Conservation (phyloP, 2,329 filamentous ascomycete genomes). For the Trematosphaeria pertusa region DNA sequence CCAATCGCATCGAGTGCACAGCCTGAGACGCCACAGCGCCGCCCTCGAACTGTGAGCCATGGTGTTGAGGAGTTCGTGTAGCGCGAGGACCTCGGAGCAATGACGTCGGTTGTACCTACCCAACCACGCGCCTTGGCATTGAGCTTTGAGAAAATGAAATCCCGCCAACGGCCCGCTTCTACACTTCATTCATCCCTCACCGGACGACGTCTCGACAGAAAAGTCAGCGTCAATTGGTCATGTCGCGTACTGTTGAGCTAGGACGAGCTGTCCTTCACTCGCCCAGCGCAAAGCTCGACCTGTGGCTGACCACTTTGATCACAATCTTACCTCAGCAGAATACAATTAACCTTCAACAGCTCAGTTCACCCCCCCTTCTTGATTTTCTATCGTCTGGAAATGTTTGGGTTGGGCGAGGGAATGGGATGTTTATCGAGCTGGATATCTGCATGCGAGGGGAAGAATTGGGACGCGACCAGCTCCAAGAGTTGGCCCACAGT, state of each 20-base stretch:
- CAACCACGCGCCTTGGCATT: slow-evolving; percentile 28
- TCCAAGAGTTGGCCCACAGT: slow-evolving; percentile 27
- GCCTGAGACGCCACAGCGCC: slow-evolving; percentile 25
- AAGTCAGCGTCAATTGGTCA: too few species aligned
- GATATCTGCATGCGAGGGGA: slow-evolving; percentile 32
- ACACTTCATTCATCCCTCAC: slow-evolving; percentile 6
- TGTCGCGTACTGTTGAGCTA: slow-evolving; percentile 39
- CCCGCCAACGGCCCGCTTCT: not conserved
- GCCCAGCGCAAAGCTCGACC: slow-evolving; percentile 32
- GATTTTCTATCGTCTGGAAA: slow-evolving; percentile 29
- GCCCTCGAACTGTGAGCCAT: slow-evolving; percentile 32
- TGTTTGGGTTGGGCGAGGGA: slow-evolving; percentile 43
- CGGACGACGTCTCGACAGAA: not conserved
- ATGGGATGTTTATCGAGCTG: slow-evolving; percentile 40
- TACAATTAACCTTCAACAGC: slow-evolving; percentile 30
- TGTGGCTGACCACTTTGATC: slow-evolving; percentile 47
- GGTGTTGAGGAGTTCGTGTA: slow-evolving; percentile 13
- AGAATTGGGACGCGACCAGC: slow-evolving; percentile 25
- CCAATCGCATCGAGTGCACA: slow-evolving; percentile 11
- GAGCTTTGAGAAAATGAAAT: not conserved
- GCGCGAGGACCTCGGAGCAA: slow-evolving; percentile 17
- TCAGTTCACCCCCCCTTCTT: slow-evolving; percentile 22
- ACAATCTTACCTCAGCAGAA: slow-evolving; percentile 39
- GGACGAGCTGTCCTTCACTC: slow-evolving; percentile 43
- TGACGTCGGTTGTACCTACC: slow-evolving; percentile 29